Percentiles rank a stretch among this genome's conserved stretches.
phyloP scores from a whole-genome alignment of 305 asterid genomes.

The Striga hermonthica region DNA sequence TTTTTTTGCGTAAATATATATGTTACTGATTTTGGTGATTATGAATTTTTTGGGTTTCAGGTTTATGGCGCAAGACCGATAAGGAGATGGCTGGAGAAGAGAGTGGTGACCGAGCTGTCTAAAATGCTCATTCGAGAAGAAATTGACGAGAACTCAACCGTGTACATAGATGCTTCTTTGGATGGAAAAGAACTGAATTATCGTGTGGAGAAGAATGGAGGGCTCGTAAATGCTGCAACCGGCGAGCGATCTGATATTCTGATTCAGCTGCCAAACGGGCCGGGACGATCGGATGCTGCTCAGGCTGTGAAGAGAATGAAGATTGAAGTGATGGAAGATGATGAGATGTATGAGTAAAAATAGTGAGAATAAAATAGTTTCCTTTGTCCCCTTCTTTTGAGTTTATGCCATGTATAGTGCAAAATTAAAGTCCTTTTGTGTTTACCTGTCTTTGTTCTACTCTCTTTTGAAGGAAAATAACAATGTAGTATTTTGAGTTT shows the following conservation, averaged over 20 bases:
- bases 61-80: slow-evolving; percentile 85
- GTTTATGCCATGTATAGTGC: too few relatives aligned
- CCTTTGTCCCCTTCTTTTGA: too few relatives aligned
- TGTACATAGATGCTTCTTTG: slow-evolving; percentile 49
- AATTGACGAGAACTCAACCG: slow-evolving; percentile 77
- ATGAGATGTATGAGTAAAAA: slow-evolving; percentile 51
- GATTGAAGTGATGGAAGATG: slow-evolving; percentile 67
- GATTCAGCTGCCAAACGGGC: slow-evolving; percentile 55
- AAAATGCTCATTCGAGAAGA: slow-evolving; percentile 80
- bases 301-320: slow-evolving; percentile 77
- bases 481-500: too few relatives aligned
- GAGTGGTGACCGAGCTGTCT: slow-evolving; percentile 75
- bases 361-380: too few relatives aligned
- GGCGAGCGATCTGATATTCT: slow-evolving; percentile 70
- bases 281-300: slow-evolving; percentile 47
- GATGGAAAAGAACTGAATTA: slow-evolving; percentile 47
- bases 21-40: slow-evolving; percentile 13
- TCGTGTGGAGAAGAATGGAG: slow-evolving; percentile 73
- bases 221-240: slow-evolving; percentile 68
- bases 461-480: too few relatives aligned
- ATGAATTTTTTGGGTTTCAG: slow-evolving; percentile 26
- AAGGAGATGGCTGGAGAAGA: slow-evolving; percentile 86
- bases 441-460: too few relatives aligned
- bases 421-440: too few relatives aligned
- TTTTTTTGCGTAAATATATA: neutral